Percentiles rank a stretch among this genome's conserved stretches.
Evolutionary conservation across 768 basidiomycete species (phyloP).

Genomic region (Sarcodon sp.): DNA sequence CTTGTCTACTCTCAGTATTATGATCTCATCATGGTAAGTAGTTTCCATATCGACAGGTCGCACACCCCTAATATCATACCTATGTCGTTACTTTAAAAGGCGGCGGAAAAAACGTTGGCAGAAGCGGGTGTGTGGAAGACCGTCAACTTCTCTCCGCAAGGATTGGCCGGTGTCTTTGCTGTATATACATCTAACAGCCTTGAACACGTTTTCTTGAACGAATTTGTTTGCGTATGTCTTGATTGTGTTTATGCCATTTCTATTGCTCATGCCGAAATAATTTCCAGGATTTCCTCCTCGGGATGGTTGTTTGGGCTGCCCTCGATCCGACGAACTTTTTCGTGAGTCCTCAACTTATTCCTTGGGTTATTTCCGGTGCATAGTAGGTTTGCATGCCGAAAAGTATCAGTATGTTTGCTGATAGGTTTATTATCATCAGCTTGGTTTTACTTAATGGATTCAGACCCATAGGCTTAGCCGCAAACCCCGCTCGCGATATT

Average conservation of each 20-base stretch:
- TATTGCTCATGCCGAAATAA: not conserved
- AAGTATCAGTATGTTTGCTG: not conserved
- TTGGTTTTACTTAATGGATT: slow-evolving; percentile 50
- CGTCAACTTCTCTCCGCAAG: slow-evolving; percentile 16
- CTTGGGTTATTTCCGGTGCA: slow-evolving; percentile 39
- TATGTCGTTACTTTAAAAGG: slow-evolving; percentile 25
- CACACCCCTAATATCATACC: slow-evolving; percentile 15
- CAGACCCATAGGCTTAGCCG: slow-evolving; percentile 36
- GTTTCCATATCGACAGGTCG: not conserved
- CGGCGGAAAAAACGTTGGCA: slow-evolving; percentile 9
- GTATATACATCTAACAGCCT: slow-evolving; percentile 33
- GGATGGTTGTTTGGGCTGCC: slow-evolving; percentile 35
- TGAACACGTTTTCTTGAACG: slow-evolving; percentile 36
- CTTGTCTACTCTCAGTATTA: slow-evolving; percentile 53
- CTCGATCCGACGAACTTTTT: slow-evolving; percentile 48
- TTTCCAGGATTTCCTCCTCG: slow-evolving; percentile 32
- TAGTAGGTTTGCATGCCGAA: slow-evolving; percentile 30
- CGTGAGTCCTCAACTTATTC: slow-evolving; percentile 37
- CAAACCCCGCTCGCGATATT: slow-evolving; percentile 59
- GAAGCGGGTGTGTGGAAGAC: slow-evolving; percentile 12
- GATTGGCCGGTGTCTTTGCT: slow-evolving; percentile 33
- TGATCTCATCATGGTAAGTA: slow-evolving; percentile 28
- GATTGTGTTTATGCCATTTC: not conserved
- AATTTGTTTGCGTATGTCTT: slow-evolving; percentile 38
- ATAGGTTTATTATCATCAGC: slow-evolving; percentile 17